Base-by-base conservation (phyloP, 2,329 filamentous ascomycete species). In the Epicoccum sorghinum region DNA sequence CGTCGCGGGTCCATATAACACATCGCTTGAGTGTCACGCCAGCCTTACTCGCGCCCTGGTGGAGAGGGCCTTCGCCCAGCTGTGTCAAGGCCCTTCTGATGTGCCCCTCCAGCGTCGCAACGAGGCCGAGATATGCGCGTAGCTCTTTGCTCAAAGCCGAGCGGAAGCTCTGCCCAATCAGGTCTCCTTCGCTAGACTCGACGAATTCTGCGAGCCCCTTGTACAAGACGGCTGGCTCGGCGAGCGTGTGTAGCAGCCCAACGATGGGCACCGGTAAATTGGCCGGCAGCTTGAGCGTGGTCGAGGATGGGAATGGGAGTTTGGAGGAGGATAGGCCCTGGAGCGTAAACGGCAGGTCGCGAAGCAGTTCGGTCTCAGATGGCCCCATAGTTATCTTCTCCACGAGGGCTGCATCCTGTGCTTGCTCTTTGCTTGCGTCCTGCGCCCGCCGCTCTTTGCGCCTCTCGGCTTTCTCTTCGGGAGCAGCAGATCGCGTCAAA, bases 1-100 rank as follows among this genome's bases (percentile, higher is more conserved):
- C 91, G 74, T 99, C 96, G 63, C 93, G 86, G 7, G 93, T 98
- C 96, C 96, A 99, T 23, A 99, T 89, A 3, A 99, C 89, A 66
- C 93, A 98, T 71, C 95, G 83, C 74, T 98, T 98, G 45, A 99
- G 79, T 0, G 95, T 99, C 12, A 99, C 93, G 1, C 93, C 92
- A 0, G 90, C 88, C 66, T 93, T 95, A 5, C 91, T 89, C 47
- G 96, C 86, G 1, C 89, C 88, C 39, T 85, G 83, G 41, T 87
- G 82, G 2, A 89, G 85, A 4, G 84, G 84, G 2, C 80, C 79
- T 46, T 89, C 86, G 59, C 90, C 86, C n/a, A 95, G 78, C 7
- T 88, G 85, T 4, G 88, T 83, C 43, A 98, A 78, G 1, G 93
- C 92, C 58, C 90, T 83, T 54, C 93, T 85, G 49, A 98, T 96